Conservation (phyloP, 352 stramenopile genomes). For the Phytophthora europaea region DNA sequence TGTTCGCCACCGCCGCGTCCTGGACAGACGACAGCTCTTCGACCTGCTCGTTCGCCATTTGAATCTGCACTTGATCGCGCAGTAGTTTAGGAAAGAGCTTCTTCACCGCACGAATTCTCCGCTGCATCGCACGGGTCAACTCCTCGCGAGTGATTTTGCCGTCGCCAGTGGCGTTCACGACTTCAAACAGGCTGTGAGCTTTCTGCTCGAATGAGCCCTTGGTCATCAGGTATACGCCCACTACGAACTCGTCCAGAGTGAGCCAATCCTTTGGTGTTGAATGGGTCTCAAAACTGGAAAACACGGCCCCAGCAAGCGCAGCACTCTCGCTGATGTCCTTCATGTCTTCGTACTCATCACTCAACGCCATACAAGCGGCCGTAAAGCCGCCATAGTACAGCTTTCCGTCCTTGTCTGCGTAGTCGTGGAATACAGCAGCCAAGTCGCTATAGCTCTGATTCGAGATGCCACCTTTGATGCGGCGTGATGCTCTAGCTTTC, state of each 20-base stretch:
- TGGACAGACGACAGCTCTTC: slow-evolving; percentile 44
- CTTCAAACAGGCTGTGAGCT: slow-evolving; percentile 76
- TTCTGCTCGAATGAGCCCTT: slow-evolving; percentile 87
- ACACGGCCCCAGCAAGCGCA: slow-evolving; percentile 73
- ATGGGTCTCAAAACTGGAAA: slow-evolving; percentile 78
- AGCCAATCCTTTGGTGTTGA: slow-evolving; percentile 73
- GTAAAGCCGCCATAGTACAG: slow-evolving; percentile 76
- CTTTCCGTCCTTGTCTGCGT: slow-evolving; percentile 61
- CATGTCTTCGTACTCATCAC: slow-evolving; percentile 70
- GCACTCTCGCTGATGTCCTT: slow-evolving; percentile 69
- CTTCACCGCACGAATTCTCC: slow-evolving; percentile 73
- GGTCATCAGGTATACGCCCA: slow-evolving; percentile 86
- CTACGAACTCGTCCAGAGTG: slow-evolving; percentile 81
- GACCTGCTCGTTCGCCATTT: slow-evolving; percentile 62
- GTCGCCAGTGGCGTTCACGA: slow-evolving; percentile 73
- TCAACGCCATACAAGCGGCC: slow-evolving; percentile 65
- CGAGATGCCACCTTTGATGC: slow-evolving; percentile 64
- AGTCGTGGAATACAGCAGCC: slow-evolving; percentile 58
- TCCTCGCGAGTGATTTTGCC: slow-evolving; percentile 86
- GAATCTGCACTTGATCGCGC: slow-evolving; percentile 73
- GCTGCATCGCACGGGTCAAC: slow-evolving; percentile 74
- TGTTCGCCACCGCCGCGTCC: slow-evolving; percentile 63
- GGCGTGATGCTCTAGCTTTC: slow-evolving; percentile 32
- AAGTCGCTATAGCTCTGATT: slow-evolving; percentile 65
- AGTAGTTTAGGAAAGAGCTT: slow-evolving; percentile 83